Evolutionary conservation across 1,284 basidiomycete species (phyloP).

Genomic region (Athelia psychrophila): DNA sequence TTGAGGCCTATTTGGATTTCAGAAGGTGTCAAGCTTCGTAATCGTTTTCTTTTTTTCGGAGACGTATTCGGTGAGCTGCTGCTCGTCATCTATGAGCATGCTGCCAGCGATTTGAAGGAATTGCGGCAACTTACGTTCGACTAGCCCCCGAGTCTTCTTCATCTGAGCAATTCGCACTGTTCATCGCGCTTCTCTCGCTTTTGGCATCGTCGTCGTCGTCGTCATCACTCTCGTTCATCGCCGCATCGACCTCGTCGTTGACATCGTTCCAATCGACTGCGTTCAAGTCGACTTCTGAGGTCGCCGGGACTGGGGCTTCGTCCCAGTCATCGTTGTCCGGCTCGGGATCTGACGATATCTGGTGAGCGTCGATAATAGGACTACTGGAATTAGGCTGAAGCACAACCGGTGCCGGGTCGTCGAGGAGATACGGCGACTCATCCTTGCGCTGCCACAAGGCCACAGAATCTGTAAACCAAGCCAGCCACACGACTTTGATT

Average conservation of each 20-base stretch:
- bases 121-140: conserved; percentile 26
- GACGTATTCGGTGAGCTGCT: conserved; percentile 45
- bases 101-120: conserved; percentile 7
- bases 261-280: conserved; percentile 76
- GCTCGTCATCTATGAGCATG: conserved; percentile 12
- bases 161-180: conserved; percentile 42
- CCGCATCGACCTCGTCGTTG: conserved; percentile 85
- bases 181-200: conserved; percentile 31
- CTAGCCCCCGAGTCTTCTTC: conserved; percentile 29
- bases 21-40: conserved; percentile 69
- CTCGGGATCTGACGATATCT: conserved; percentile 65
- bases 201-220: conserved; percentile 36
- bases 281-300: conserved; percentile 34
- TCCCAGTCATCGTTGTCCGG: conserved; percentile 65
- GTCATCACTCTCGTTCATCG: conserved; percentile 78
- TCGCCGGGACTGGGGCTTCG: conserved; percentile 31
- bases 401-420: conserved; percentile 35
- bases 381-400: conserved; percentile 37
- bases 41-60: conserved; percentile 57
- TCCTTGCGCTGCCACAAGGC: conserved; percentile 77
- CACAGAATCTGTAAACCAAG: conserved; percentile 88
- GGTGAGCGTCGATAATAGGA: conserved; percentile 48
- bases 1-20: conserved; percentile 39
- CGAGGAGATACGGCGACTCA: conserved; percentile 70
- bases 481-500: conserved; percentile 81